Evolutionary conservation across 306 rosid genomes (phyloP).

Genomic region (Fragaria iinumae): DNA sequence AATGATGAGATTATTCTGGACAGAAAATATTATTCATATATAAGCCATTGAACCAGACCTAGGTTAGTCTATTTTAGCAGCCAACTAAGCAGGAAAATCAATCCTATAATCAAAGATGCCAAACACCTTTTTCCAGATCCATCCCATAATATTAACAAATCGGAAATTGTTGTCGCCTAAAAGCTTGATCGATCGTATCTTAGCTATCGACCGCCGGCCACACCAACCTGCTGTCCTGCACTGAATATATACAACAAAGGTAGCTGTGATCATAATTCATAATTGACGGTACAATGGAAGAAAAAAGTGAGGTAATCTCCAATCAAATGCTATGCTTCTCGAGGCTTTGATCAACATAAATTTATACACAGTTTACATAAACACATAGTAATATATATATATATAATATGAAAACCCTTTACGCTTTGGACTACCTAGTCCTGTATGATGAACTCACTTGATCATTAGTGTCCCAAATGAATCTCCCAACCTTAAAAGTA

Average conservation of each 20-base stretch:
- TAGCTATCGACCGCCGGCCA: conserved; percentile 29
- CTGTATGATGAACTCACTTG: background rate
- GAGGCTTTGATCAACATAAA: conserved; percentile 28
- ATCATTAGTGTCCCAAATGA: background rate
- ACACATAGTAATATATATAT: too few relatives aligned
- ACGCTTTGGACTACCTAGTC: background rate
- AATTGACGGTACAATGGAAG: conserved; percentile 9
- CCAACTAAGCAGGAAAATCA: conserved; percentile 32
- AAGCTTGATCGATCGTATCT: conserved; percentile 26
- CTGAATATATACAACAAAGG: conserved; percentile 2
- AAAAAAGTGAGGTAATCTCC: conserved; percentile 39
- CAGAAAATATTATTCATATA: background rate
- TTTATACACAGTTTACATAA: background rate
- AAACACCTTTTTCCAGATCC: conserved; percentile 31
- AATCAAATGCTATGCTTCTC: conserved; percentile 47
- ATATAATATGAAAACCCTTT: conserved; percentile 6
- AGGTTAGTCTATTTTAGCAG: conserved; percentile 34
- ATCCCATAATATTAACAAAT: conserved; percentile 21
- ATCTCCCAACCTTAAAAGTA: background rate
- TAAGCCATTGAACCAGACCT: conserved; percentile 35
- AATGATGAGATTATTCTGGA: background rate
- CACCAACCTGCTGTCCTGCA: conserved; percentile 49
- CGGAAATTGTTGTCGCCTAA: conserved; percentile 26
- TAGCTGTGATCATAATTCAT: conserved; percentile 17
- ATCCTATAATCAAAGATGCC: conserved; percentile 22